Evolutionary conservation across 495 filamentous ascomycete genomes (phyloP).

Genomic region (Thozetella sp.): DNA sequence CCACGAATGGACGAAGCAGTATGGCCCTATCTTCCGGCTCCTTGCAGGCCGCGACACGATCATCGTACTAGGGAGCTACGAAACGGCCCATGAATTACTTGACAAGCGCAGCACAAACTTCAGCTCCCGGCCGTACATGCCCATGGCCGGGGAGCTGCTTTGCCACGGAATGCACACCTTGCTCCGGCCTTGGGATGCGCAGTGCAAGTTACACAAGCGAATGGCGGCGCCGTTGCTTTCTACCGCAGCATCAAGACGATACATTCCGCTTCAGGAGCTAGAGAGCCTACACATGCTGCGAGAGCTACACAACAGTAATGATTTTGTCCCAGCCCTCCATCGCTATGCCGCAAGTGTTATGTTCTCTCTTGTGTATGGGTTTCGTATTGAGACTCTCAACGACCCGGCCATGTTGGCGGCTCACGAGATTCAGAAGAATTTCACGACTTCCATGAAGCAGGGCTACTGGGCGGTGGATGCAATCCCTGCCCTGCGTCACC

Average conservation of each 20-base stretch:
- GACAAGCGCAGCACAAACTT: conserved; percentile 13
- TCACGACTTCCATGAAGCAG: neutral
- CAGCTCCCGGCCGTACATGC: conserved; percentile 11
- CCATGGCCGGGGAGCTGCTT: conserved; percentile 33
- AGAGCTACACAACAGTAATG: conserved; percentile 3
- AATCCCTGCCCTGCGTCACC: conserved; percentile 8
- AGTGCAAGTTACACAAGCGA: conserved; percentile 5
- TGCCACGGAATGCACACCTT: conserved; percentile 13
- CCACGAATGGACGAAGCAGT: neutral
- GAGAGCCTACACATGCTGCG: conserved; percentile 9
- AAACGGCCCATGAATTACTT: conserved; percentile 26
- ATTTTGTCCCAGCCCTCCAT: neutral
- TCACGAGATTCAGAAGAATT: neutral
- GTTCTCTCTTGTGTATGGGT: conserved; percentile 2
- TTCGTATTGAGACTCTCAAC: neutral
- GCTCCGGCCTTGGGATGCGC: conserved; percentile 11
- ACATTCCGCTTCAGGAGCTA: conserved; percentile 15
- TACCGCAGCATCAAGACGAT: conserved; percentile 31
- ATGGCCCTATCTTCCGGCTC: conserved; percentile 1
- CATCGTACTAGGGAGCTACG: conserved; percentile 20
- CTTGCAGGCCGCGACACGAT: conserved; percentile 2
- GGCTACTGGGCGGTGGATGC: conserved; percentile 7
- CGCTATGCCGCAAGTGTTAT: neutral
- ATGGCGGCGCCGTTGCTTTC: conserved; percentile 12
- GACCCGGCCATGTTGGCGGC: conserved; percentile 1